Evolutionary conservation across 345 rosid genomes (phyloP), one percentile per base, ranked within the genome.

Genomic region (Salix dunnii): DNA sequence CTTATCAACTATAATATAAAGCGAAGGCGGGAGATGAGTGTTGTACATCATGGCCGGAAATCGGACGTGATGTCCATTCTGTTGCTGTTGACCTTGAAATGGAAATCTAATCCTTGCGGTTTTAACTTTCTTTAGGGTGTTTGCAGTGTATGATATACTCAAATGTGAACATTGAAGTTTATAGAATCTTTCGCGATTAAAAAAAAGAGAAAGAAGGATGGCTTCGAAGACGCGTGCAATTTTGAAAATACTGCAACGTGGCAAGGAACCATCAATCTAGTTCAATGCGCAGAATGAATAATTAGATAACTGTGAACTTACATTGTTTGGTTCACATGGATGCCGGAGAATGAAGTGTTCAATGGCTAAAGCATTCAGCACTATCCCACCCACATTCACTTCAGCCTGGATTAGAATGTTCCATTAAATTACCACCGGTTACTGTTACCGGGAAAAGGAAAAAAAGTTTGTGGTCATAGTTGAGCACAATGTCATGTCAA

Each of bases 261-360:
- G 48, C 6, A 43, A 20, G 20, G 23, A 11, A 28, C 21, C 33
- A 28, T 43, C 49, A 48, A 18, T 14, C 63, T 5, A 18, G 66
- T 16, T 33, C 53, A 6, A 61, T 3, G 74, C 18, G 43, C n/a
- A 12, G 5, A 46, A 23, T 25, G 8, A 46, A 49, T 7, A 17
- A 13, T 46, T 46, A 46, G 49, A 46, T 46, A 46, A 13, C 18
- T 46, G 13, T 43, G 35, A 27, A 81, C 94, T 94, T 85, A 90
- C 98, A 53, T 84, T 74, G 51, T 85, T 82, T 74, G 87, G 77
- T 79, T 91, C 93, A 66, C 84, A 67, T 69, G 97, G 97, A 87
- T 94, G 91, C 35, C 97, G 81, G 63, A 94, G 96, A 78, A 94
- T 91, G 72, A 94, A 94, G 82, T 92, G 97, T 85, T 94, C 97